Percentiles rank a stretch among this genome's conserved stretches.
These are phyloP conservation scores for Cicer pinnatifidum DNA, from an alignment of 306 rosid genomes.

Conservation along the genomic window DNA sequence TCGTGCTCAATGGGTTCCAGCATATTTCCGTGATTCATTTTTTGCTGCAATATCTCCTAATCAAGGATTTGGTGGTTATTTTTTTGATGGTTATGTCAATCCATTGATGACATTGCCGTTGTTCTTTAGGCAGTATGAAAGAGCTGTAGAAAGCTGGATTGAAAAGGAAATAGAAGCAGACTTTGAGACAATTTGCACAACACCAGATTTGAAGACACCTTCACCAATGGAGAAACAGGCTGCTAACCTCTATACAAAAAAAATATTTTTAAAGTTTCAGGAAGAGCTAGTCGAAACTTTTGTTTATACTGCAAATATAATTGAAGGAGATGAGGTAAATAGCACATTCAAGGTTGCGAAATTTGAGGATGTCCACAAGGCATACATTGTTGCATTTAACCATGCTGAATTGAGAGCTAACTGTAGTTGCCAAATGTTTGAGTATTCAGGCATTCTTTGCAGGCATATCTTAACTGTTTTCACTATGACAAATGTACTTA, in stretches of 20 bases:
- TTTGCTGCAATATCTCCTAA: slow-evolving; percentile 78
- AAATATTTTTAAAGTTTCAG: slow-evolving; percentile 78
- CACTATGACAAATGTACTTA: slow-evolving; percentile 85
- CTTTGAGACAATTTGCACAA: slow-evolving; percentile 77
- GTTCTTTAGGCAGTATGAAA: slow-evolving; percentile 92
- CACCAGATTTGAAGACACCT: slow-evolving; percentile 80
- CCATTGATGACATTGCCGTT: slow-evolving; percentile 82
- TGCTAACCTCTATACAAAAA: slow-evolving; percentile 84
- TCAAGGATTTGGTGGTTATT: slow-evolving; percentile 74
- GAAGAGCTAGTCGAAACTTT: slow-evolving; percentile 96
- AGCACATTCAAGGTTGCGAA: slow-evolving; percentile 92
- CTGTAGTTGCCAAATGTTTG: slow-evolving; percentile 65
- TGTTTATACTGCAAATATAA: slow-evolving; percentile 87
- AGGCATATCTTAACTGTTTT: slow-evolving; percentile 88
- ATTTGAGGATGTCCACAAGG: slow-evolving; percentile 82
- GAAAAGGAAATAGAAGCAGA: slow-evolving; percentile 90
- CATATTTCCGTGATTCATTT: slow-evolving; percentile 83
- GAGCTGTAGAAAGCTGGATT: slow-evolving; percentile 77
- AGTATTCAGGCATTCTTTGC: slow-evolving; percentile 84
- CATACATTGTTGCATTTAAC: slow-evolving; percentile 73
- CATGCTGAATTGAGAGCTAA: slow-evolving; percentile 76
- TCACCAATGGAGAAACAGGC: slow-evolving; percentile 98
- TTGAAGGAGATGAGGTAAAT: slow-evolving; percentile 79
- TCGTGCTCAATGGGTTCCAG: slow-evolving; percentile 92
- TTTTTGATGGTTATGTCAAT: slow-evolving; percentile 84